These are phyloP conservation scores for Drechslera avenae DNA, from an alignment of 2,329 filamentous ascomycete genomes.

Conservation along the genomic window DNA sequence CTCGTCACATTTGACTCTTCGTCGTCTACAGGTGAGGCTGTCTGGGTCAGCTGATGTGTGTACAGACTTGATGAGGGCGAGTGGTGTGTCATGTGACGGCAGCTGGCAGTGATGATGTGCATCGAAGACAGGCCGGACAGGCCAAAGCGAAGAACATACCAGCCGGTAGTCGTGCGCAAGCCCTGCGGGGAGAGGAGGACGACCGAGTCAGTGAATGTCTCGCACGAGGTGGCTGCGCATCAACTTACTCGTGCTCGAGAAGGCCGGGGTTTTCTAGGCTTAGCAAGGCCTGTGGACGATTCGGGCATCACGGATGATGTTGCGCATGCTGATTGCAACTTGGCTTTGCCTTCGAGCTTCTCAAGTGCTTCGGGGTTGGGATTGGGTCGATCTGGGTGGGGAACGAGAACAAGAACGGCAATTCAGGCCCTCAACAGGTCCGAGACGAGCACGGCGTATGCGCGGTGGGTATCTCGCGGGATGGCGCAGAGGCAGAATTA, in stretches of 20 bases:
- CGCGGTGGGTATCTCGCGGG: constrained; percentile 1
- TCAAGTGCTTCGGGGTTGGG: constrained; percentile 27
- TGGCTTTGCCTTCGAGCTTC: constrained; percentile 37
- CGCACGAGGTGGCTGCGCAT: neutral
- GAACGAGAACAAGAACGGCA: constrained; percentile 14
- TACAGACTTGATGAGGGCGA: too few species aligned
- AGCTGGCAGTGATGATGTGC: neutral
- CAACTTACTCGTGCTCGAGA: constrained; percentile 45
- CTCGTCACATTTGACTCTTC: constrained; percentile 60
- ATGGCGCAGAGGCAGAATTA: neutral
- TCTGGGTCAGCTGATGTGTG: constrained; percentile 15
- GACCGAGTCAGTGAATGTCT: constrained; percentile 1
- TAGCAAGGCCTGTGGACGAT: constrained; percentile 32
- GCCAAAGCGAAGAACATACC: constrained; percentile 35
- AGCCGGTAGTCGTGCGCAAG: constrained; percentile 53
- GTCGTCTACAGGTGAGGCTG: constrained; percentile 53
- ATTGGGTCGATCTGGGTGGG: constrained; percentile 6
- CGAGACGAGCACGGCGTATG: constrained; percentile 8
- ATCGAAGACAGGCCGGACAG: neutral
- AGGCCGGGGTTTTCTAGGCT: constrained; percentile 48
- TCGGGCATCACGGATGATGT: constrained; percentile 32
- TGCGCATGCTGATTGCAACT: constrained; percentile 31
- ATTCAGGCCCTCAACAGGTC: constrained; percentile 3
- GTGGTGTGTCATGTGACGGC: too few species aligned
- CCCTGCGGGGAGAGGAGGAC: constrained; percentile 26